Base-by-base conservation (phyloP, 2,329 filamentous ascomycete genomes). In the Neofusicoccum umdonicola region DNA sequence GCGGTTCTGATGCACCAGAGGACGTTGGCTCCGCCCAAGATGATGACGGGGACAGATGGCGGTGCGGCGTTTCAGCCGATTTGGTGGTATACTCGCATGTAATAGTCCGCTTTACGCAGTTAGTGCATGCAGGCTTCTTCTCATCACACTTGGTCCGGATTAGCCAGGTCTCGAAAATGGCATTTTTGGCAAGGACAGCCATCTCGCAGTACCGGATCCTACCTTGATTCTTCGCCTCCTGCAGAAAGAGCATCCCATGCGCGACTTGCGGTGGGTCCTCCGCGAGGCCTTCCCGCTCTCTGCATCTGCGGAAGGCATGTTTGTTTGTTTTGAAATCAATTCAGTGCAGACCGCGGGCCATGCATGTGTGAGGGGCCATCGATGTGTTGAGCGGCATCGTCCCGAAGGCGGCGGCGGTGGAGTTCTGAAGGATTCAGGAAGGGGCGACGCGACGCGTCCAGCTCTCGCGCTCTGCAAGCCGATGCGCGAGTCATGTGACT, bases 51-150 rank as follows among this genome's bases (percentile, higher is more conserved):
- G 27, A 31, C 27, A 31, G 6, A 1, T 31, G 27, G 5, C 27
- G 27, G 27, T 15, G 57, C 4, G 9, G 22, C 22, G 42, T 22
- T 13, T 1, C 35, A 11, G 13, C 13, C 31, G 51, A 3, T 2
- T 37, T 22, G 13, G 47, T 47, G 4, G 11, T 61, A 27, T 61
- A 61, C 17, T 71, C 31, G 66, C 73, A 75, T 12, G 47, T 17
- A 2, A 69, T 68, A n/a, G 66, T 69, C 65, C 74, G 72, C 48
- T 71, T 73, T 8, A 72, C 69, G 48, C 73, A 75, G 37, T 72
- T 72, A 15, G 70, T 69, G 63, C 73, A 75, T 15, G 62, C 67
- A 4, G 73, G 73, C 47, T 68, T 70, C 42, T 68, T 67, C 63
- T 75, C 73, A 65, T 74, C 73, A 62, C 73, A 75, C 72, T 63